These are phyloP conservation scores for Starmerella geochares DNA, from an alignment of 805 yeast species.

Conservation along the genomic window DNA sequence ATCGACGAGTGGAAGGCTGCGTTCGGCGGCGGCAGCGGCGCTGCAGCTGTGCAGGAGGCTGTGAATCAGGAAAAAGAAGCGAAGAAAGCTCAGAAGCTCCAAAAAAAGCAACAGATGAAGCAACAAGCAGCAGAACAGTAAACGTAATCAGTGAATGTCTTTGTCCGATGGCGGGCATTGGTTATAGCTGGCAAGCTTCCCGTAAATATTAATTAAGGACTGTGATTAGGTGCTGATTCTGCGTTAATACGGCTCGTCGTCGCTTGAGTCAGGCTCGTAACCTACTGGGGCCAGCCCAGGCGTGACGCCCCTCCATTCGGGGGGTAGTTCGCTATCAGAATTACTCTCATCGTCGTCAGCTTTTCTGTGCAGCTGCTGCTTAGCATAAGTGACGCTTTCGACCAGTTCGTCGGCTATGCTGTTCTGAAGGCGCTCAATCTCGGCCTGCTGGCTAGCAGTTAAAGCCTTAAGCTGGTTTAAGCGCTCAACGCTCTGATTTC, in stretches of 20 bases:
- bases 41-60: constrained; percentile 12
- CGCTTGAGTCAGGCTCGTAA: constrained; percentile 26
- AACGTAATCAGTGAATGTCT: background rate
- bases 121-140: background rate
- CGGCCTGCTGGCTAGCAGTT: constrained; percentile 10
- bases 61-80: constrained; percentile 16
- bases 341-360: background rate
- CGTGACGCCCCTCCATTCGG: constrained; percentile 22
- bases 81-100: constrained; percentile 18
- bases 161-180: too few relatives aligned
- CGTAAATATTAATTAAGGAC: too few relatives aligned
- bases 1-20: constrained; percentile 74
- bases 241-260: constrained; percentile 25
- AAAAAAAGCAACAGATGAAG: constrained; percentile 5
- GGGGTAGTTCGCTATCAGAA: constrained; percentile 10
- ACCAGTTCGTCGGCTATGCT: constrained; percentile 19
- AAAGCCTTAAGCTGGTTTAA: background rate
- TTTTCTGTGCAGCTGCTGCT: constrained; percentile 11
- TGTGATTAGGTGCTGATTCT: background rate
- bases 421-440: constrained; percentile 19
- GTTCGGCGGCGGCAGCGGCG: constrained; percentile 63
- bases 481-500: constrained; percentile 4
- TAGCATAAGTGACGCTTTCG: constrained; percentile 16
- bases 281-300: constrained; percentile 29
- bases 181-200: too few relatives aligned